A percentile compares a stretch with the other conserved stretches of the same genome.
These are phyloP conservation scores for Leucogyrophana mollusca DNA, from an alignment of 768 basidiomycete species.

Conservation along the genomic window DNA sequence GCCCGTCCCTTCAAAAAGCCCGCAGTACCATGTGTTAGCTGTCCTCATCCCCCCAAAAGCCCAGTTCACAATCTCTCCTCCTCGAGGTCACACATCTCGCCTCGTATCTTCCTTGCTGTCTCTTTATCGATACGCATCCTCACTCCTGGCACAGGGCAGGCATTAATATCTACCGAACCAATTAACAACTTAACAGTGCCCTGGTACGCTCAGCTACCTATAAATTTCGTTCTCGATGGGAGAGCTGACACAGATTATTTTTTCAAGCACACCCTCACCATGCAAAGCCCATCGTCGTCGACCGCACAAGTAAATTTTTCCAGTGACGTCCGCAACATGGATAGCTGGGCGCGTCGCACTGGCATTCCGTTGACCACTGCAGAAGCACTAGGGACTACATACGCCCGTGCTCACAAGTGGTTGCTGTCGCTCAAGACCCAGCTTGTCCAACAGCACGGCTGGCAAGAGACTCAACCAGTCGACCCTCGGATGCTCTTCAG, in stretches of 20 bases:
- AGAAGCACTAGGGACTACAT: conserved; percentile 76
- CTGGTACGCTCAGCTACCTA: conserved; percentile 21
- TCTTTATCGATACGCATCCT: conserved; percentile 9
- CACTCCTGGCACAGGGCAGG: conserved; percentile 34
- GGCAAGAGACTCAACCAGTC: conserved; percentile 56
- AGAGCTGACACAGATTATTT: conserved; percentile 14
- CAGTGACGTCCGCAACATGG: conserved; percentile 78
- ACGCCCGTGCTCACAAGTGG: conserved; percentile 81
- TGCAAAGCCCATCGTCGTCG: conserved; percentile 33
- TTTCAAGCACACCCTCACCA: conserved; percentile 7
- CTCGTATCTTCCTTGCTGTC: conserved; percentile 8
- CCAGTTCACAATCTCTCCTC: conserved; percentile 27
- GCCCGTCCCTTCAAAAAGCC: conserved; percentile 42
- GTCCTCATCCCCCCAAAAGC: conserved; percentile 22
- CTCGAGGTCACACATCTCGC: conserved; percentile 19
- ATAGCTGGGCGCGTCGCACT: conserved; percentile 78
- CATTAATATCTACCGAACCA: conserved; percentile 7
- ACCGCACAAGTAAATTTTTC: conserved; percentile 73
- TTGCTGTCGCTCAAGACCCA: conserved; percentile 58
- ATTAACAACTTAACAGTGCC: conserved; percentile 9
- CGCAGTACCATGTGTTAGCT: conserved; percentile 26
- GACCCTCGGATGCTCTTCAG: conserved; percentile 78
- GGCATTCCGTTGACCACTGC: conserved; percentile 81
- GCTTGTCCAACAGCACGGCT: conserved; percentile 68
- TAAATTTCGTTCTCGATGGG: conserved; percentile 22